Evolutionary conservation across 352 stramenopile genomes (phyloP).

Genomic region (Pythium myriotylum): DNA sequence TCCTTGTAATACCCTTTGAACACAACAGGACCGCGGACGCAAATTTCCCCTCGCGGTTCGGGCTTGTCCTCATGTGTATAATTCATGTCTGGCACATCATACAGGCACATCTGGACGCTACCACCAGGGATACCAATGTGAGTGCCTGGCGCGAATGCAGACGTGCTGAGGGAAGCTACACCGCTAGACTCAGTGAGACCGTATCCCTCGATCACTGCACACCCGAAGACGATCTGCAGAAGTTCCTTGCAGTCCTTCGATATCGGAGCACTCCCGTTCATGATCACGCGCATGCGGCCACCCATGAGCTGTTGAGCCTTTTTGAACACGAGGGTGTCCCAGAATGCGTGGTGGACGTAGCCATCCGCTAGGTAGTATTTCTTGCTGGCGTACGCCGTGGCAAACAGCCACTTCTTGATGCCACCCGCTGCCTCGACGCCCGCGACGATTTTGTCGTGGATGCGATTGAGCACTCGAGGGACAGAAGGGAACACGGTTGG

Average conservation of each 20-base stretch:
- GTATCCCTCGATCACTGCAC: conserved; percentile 92
- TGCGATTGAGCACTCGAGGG: conserved; percentile 93
- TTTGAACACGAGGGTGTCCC: conserved; percentile 93
- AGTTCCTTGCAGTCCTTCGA: conserved; percentile 92
- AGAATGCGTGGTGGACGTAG: conserved; percentile 65
- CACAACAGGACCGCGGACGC: conserved; percentile 68
- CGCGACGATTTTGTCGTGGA: conserved; percentile 92
- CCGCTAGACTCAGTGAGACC: conserved; percentile 93
- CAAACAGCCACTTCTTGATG: conserved; percentile 56
- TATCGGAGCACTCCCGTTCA: conserved; percentile 92
- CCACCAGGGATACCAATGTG: conserved; percentile 87
- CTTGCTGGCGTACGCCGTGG: conserved; percentile 45
- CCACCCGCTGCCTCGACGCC: conserved; percentile 41
- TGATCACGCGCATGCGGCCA: conserved; percentile 84
- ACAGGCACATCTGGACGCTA: conserved; percentile 74
- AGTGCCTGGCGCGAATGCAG: conserved; percentile 53
- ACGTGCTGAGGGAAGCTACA: conserved; percentile 66
- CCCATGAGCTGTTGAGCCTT: conserved; percentile 86
- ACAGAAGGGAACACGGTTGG: conserved; percentile 92
- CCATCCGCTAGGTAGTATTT: conserved; percentile 36
- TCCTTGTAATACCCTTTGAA: conserved; percentile 94
- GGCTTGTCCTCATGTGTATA: conserved; percentile 83
- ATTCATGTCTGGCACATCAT: conserved; percentile 95
- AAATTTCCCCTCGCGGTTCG: conserved; percentile 49
- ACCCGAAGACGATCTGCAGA: conserved; percentile 90